Conservation (phyloP, 2,329 filamentous ascomycete genomes). For the Aspergillus sp. region DNA sequence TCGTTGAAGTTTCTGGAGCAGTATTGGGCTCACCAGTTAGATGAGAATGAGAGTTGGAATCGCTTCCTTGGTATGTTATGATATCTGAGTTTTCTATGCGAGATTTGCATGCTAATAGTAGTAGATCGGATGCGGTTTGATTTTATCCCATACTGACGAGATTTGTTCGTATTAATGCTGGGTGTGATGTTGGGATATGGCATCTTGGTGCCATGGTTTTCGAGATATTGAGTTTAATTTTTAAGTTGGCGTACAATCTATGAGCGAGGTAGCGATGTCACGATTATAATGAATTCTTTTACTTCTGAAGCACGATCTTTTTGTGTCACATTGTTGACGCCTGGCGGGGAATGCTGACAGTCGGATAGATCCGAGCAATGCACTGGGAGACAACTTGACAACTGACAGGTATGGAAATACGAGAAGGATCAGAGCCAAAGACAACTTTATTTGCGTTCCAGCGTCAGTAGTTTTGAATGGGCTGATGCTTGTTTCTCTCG, state of each 20-base stretch:
- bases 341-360: neutral
- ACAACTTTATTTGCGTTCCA: constrained; percentile 7
- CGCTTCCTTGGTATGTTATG: constrained; percentile 36
- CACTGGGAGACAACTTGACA: neutral
- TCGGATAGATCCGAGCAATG: neutral
- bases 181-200: neutral
- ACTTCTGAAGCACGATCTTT: neutral
- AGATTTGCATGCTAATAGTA: neutral
- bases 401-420: neutral
- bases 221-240: neutral
- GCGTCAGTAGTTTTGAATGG: neutral
- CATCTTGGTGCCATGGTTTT: neutral
- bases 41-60: constrained; percentile 40
- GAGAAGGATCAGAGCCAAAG: neutral
- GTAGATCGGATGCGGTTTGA: constrained; percentile 35
- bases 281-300: neutral
- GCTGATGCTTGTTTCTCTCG: constrained; percentile 7
- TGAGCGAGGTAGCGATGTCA: neutral
- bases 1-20: constrained; percentile 43
- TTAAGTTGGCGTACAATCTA: neutral
- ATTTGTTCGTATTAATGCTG: neutral
- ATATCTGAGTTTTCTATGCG: neutral
- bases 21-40: constrained; percentile 35
- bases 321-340: neutral
- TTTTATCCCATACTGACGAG: constrained; percentile 19